These are phyloP conservation scores for Talaromyces nanjingensis DNA, from an alignment of 495 filamentous ascomycete species.

Conservation along the genomic window DNA sequence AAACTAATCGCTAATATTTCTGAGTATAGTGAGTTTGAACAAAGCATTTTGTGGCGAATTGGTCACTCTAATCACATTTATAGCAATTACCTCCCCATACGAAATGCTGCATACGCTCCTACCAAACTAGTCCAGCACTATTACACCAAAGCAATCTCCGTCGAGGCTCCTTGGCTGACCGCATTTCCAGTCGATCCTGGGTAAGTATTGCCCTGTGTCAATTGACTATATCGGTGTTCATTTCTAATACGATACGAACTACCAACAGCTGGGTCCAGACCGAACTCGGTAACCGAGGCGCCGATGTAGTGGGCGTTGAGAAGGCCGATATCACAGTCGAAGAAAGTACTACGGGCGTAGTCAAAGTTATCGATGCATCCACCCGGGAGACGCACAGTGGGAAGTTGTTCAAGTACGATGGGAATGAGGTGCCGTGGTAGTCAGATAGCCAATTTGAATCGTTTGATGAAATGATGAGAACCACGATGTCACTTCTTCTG, in stretches of 20 bases:
- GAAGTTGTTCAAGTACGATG: slow-evolving; percentile 21
- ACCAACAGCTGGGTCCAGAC: slow-evolving; percentile 37
- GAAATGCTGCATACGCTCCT: slow-evolving; percentile 30
- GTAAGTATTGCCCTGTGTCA: slow-evolving; percentile 10
- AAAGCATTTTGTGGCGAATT: background rate
- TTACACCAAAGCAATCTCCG: slow-evolving; percentile 27
- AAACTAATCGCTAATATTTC: background rate
- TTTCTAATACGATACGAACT: slow-evolving; percentile 15
- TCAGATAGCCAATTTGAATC: background rate
- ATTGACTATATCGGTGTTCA: background rate
- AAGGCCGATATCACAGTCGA: slow-evolving; percentile 26
- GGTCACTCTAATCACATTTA: background rate
- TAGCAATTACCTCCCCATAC: slow-evolving; percentile 16
- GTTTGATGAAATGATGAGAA: background rate
- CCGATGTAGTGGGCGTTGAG: slow-evolving; percentile 24
- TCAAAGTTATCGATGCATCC: slow-evolving; percentile 27
- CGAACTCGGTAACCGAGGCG: slow-evolving; percentile 37
- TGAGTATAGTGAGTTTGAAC: background rate
- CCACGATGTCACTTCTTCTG: background rate
- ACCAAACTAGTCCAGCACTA: slow-evolving; percentile 34
- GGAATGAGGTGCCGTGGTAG: slow-evolving; percentile 15
- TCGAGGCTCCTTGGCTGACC: slow-evolving; percentile 29
- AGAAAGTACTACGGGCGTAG: slow-evolving; percentile 26
- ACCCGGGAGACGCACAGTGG: slow-evolving; percentile 34
- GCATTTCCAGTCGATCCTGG: slow-evolving; percentile 26